Conservation (phyloP, 495 filamentous ascomycete species). For the Lepidopterella palustris region DNA sequence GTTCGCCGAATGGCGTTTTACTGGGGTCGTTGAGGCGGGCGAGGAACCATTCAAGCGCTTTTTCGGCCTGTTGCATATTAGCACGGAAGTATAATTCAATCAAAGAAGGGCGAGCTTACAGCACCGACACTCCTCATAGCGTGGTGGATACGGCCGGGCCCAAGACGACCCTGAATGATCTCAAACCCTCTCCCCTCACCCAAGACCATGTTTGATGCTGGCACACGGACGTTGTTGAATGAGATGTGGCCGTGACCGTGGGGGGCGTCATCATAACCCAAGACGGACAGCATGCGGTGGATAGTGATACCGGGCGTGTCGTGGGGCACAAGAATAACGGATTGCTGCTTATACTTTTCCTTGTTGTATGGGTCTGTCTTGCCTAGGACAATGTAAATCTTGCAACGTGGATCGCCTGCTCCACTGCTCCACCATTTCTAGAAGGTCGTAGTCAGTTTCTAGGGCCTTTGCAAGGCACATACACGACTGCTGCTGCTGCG, state of each 20-base stretch:
- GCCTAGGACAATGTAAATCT: slow-evolving; percentile 42
- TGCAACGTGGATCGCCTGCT: slow-evolving; percentile 39
- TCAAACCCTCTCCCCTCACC: slow-evolving; percentile 41
- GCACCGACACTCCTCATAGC: slow-evolving; percentile 40
- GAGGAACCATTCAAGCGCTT: slow-evolving; percentile 40
- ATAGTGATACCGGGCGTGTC: slow-evolving; percentile 40
- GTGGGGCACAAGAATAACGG: slow-evolving; percentile 39
- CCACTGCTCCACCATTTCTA: slow-evolving; percentile 43
- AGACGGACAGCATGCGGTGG: slow-evolving; percentile 43
- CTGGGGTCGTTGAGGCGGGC: slow-evolving; percentile 38
- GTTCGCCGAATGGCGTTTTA: slow-evolving; percentile 41
- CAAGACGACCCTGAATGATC: slow-evolving; percentile 43
- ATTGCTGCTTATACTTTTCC: slow-evolving; percentile 38
- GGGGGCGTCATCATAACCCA: slow-evolving; percentile 42
- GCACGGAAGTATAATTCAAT: neutral
- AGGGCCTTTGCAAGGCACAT: no score
- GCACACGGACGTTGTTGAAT: slow-evolving; percentile 42
- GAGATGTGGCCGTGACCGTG: slow-evolving; percentile 42
- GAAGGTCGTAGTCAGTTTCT: neutral
- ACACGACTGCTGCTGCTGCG: no score
- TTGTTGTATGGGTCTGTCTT: slow-evolving; percentile 38
- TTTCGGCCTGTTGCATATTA: slow-evolving; percentile 30
- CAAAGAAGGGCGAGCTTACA: slow-evolving; percentile 5
- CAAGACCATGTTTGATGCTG: slow-evolving; percentile 36
- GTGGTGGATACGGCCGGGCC: slow-evolving; percentile 42